Base-by-base conservation (phyloP, 2,329 filamentous ascomycete genomes). In the Ophiostoma sp. region DNA sequence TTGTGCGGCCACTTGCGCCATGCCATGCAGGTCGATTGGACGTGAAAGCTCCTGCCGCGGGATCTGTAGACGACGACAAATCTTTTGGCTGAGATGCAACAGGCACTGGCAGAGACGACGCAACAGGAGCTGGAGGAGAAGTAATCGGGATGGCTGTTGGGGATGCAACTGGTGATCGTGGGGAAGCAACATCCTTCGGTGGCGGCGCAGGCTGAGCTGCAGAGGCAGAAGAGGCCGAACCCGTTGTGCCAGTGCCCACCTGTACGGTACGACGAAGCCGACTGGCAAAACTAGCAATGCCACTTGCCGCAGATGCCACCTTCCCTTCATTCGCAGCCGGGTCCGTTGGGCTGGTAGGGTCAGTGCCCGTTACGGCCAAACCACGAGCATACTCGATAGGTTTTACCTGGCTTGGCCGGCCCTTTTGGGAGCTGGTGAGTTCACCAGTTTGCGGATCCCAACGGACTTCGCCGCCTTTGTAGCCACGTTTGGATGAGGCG, bases 401-500 rank as follows among this genome's bases (percentile, higher is more conserved):
- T 74, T 86, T 87, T 33, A 88, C 85, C 74, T 88, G 88, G 52
- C 86, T 86, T 33, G 87, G 82, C 73, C 85, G 87, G 17, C 89
- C 89, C 66, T 83, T 85, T 25, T 85, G 81, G 72, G 83, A 87
- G n/a, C 84, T 86, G 5, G 88, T 90, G 52, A 89, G 88, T 78
- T 92, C 90, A 9, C 89, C 90, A 2, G 91, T 91, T 78, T 87
- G 88, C 66, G 87, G 87, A 81, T 93, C 90, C 90, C 90, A 92
- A 76, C 84, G 83, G 28, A 85, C 85, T 74, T 87, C 84, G 69
- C 81, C 80, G 42, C 79, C 79, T 63, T 80, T 78, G 48, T 77
- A 78, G n/a, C 75, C 74, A 7, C 76, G 75, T 31, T 33, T 73
- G 1, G 75, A 75, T 19, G 70, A 72, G 1, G 68, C 42, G 7